These are phyloP conservation scores for Mycena pura DNA, from an alignment of 768 basidiomycete species.

Conservation along the genomic window DNA sequence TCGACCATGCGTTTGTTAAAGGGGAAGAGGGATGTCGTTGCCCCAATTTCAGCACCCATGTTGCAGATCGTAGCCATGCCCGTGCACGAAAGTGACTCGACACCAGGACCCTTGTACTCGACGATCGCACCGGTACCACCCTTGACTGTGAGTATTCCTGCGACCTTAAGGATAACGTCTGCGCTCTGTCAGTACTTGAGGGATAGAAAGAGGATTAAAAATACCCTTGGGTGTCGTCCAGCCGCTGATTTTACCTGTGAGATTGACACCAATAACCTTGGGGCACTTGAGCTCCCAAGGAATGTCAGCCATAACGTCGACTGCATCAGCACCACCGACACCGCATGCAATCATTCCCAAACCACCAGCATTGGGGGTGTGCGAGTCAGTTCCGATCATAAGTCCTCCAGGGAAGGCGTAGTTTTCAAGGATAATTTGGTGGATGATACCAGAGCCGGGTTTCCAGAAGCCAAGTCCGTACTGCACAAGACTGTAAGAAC, in stretches of 20 bases:
- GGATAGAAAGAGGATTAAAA: conserved; percentile 15
- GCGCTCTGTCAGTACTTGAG: conserved; percentile 15
- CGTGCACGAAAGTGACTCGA: conserved; percentile 95
- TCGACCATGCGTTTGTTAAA: conserved; percentile 94
- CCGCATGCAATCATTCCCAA: conserved; percentile 99
- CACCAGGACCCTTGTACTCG: conserved; percentile 94
- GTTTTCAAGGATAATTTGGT: conserved; percentile 99
- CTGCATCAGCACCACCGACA: conserved; percentile 99
- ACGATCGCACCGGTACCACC: conserved; percentile 99
- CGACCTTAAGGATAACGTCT: conserved; percentile 99
- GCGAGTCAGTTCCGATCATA: conserved; percentile 99
- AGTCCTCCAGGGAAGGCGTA: conserved; percentile 99
- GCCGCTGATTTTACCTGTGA: conserved; percentile 92
- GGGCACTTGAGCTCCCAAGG: conserved; percentile 99
- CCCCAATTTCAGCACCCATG: conserved; percentile 99
- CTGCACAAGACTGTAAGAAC: conserved; percentile 41
- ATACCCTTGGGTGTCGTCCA: conserved; percentile 98
- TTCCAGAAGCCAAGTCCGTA: conserved; percentile 99
- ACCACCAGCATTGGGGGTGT: conserved; percentile 99
- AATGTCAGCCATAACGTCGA: conserved; percentile 97
- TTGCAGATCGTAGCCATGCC: conserved; percentile 99
- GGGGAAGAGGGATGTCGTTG: conserved; percentile 98
- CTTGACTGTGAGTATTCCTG: conserved; percentile 98
- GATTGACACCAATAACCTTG: conserved; percentile 97
- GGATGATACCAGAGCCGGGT: conserved; percentile 98